Conservation (phyloP, 768 basidiomycete species). For the Gymnopilus junonius region DNA sequence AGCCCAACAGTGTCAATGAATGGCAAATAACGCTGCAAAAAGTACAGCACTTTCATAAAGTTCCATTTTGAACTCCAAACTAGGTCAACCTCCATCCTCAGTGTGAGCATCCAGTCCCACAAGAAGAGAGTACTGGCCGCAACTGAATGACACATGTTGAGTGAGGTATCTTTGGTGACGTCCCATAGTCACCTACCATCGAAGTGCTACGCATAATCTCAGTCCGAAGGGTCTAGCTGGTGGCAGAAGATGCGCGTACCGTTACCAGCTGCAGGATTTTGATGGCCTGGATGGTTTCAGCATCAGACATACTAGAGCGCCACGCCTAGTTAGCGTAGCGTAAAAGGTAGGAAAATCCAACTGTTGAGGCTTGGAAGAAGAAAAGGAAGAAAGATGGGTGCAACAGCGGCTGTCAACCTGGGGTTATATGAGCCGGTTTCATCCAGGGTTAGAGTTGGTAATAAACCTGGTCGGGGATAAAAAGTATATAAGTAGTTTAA, state of each 20-base stretch:
- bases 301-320: background rate
- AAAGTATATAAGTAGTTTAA: background rate
- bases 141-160: background rate
- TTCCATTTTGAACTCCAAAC: constrained; percentile 25
- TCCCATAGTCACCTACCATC: background rate
- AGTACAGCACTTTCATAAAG: constrained; percentile 23
- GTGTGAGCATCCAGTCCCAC: constrained; percentile 24
- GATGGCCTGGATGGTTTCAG: background rate
- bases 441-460: background rate
- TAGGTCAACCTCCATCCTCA: constrained; percentile 22
- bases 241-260: background rate
- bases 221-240: background rate
- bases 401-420: background rate
- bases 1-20: constrained; percentile 23
- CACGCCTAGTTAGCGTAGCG: background rate
- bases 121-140: constrained; percentile 18
- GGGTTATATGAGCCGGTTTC: background rate
- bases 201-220: background rate
- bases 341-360: background rate
- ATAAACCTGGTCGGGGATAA: background rate
- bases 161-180: background rate
- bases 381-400: background rate
- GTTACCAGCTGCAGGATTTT: background rate
- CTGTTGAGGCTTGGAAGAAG: background rate
- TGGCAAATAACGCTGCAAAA: constrained; percentile 24